Evolutionary conservation across 331 rosid species (phyloP).

Genomic region (Stylosanthes scabra): DNA sequence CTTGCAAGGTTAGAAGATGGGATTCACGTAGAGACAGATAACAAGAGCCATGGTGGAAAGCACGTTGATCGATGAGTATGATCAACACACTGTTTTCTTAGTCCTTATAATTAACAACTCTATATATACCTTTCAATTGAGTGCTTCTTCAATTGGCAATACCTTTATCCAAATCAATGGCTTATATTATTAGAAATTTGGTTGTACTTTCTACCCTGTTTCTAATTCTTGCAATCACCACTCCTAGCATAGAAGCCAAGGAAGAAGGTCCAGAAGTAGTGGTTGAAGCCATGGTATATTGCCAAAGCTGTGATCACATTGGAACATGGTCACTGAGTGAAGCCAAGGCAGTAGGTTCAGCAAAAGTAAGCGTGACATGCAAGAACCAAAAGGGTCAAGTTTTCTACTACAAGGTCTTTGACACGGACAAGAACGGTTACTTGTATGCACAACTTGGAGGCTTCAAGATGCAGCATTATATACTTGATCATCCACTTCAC

Average conservation of each 20-base stretch:
- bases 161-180: conserved; percentile 53
- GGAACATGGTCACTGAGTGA: conserved; percentile 70
- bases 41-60: conserved; percentile 35
- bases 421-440: conserved; percentile 61
- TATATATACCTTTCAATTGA: conserved; percentile 19
- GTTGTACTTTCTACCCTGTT: conserved; percentile 46
- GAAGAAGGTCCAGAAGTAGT: conserved; percentile 43
- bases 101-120: neutral
- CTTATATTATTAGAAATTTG: conserved; percentile 40
- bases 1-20: conserved; percentile 29
- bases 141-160: conserved; percentile 4
- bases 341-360: conserved; percentile 60
- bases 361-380: conserved; percentile 77
- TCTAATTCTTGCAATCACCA: conserved; percentile 37
- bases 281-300: conserved; percentile 71
- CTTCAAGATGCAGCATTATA: conserved; percentile 45
- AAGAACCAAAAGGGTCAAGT: conserved; percentile 59
- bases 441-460: conserved; percentile 63
- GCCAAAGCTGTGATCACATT: conserved; percentile 67
- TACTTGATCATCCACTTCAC: conserved; percentile 77
- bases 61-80: conserved; percentile 16
- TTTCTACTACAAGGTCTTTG: conserved; percentile 66
- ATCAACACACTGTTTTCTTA: neutral
- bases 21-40: conserved; percentile 43
- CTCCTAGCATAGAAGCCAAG: conserved; percentile 42